A percentile compares a stretch with the other conserved stretches of the same genome.
Evolutionary conservation across 768 basidiomycete genomes (phyloP).

Genomic region (Stropharia rugosoannulata): DNA sequence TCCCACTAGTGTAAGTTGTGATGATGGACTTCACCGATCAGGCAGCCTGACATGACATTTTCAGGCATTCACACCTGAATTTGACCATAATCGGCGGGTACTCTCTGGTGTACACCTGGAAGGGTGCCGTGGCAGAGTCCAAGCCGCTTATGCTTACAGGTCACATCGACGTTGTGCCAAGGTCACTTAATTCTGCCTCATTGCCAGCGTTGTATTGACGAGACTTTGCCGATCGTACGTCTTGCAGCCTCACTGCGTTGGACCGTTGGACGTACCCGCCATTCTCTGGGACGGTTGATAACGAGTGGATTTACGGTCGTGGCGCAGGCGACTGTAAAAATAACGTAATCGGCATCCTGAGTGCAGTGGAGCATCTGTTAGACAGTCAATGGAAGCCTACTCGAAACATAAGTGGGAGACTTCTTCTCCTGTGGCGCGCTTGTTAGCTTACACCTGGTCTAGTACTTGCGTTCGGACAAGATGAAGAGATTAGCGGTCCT

Average conservation of each 20-base stretch:
- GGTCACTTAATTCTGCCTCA: slow-evolving; percentile 7
- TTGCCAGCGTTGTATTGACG: background rate
- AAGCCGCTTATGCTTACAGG: slow-evolving; percentile 30
- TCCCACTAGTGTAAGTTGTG: slow-evolving; percentile 25
- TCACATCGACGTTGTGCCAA: slow-evolving; percentile 29
- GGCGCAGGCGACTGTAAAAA: slow-evolving; percentile 31
- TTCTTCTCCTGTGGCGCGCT: background rate
- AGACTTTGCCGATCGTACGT: background rate
- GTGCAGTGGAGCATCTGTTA: slow-evolving; percentile 27
- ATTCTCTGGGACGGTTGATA: slow-evolving; percentile 25
- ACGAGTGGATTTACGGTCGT: slow-evolving; percentile 29
- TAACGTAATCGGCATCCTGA: slow-evolving; percentile 29
- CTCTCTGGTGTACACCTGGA: slow-evolving; percentile 24
- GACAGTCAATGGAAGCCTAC: slow-evolving; percentile 21
- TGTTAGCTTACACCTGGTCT: background rate
- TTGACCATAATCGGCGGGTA: slow-evolving; percentile 23
- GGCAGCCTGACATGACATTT: background rate
- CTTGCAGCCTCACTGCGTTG: slow-evolving; percentile 22
- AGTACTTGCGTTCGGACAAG: slow-evolving; percentile 32
- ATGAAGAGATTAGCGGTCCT: slow-evolving; percentile 31
- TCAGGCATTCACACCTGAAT: slow-evolving; percentile 19
- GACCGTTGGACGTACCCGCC: slow-evolving; percentile 29
- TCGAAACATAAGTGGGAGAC: slow-evolving; percentile 22
- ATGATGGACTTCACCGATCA: background rate
- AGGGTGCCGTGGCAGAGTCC: slow-evolving; percentile 13